Evolutionary conservation across 805 yeast species (phyloP).

Genomic region (Metschnikowia orientalis): DNA sequence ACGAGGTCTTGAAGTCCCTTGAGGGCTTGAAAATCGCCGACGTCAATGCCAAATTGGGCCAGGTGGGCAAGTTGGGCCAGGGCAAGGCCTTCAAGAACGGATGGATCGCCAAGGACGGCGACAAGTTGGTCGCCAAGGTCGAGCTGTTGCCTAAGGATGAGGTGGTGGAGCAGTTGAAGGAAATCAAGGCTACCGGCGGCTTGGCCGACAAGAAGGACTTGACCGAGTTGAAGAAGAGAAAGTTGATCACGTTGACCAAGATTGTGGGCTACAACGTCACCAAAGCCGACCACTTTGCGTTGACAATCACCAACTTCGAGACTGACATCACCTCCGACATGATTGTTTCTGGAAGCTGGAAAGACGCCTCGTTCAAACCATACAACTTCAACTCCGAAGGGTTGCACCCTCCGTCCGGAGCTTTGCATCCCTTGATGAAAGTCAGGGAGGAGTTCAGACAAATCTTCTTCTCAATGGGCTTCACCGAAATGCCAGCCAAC

Average conservation of each 20-base stretch:
- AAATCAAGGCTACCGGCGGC: constrained; percentile 53
- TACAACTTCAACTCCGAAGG: constrained; percentile 97
- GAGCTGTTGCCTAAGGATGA: constrained; percentile 57
- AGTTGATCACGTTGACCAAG: constrained; percentile 69
- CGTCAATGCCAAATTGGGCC: constrained; percentile 66
- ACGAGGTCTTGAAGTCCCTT: constrained; percentile 65
- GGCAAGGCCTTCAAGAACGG: constrained; percentile 97
- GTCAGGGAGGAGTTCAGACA: constrained; percentile 97
- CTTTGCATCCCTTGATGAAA: constrained; percentile 93
- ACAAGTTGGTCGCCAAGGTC: constrained; percentile 62
- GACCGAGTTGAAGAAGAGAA: constrained; percentile 89
- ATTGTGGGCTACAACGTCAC: constrained; percentile 66
- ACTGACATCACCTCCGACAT: constrained; percentile 94
- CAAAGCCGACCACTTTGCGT: constrained; percentile 82
- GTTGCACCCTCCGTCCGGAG: constrained; percentile 78
- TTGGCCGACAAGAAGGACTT: constrained; percentile 62
- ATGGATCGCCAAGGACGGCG: constrained; percentile 90
- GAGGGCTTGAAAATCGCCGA: constrained; percentile 83
- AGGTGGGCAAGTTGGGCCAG: constrained; percentile 88
- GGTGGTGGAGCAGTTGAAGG: constrained; percentile 59
- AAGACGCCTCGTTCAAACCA: constrained; percentile 79
- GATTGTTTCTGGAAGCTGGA: constrained; percentile 81
- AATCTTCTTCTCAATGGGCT: constrained; percentile 96
- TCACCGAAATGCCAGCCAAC: constrained; percentile 98
- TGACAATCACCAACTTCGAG: constrained; percentile 74